Percentiles rank a stretch among this genome's conserved stretches.
Conservation (phyloP, 345 rosid genomes). For the Leavenworthia alabamica region DNA sequence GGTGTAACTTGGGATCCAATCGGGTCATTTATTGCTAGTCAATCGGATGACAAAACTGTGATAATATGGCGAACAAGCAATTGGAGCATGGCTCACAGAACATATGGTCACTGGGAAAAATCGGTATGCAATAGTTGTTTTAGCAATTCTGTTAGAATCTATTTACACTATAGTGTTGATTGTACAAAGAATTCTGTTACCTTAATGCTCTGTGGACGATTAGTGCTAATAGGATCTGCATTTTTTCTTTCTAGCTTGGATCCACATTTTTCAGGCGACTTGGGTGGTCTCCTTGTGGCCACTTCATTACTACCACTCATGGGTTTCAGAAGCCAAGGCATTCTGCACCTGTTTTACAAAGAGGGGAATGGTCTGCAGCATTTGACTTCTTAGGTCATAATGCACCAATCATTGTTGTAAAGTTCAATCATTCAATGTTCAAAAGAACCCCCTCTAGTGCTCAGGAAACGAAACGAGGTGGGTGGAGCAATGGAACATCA, state of each 20-base stretch:
- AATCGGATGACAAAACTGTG: slow-evolving; percentile 97
- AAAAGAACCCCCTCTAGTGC: slow-evolving; percentile 42
- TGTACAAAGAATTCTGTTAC: neutral
- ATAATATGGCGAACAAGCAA: slow-evolving; percentile 98
- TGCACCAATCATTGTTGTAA: slow-evolving; percentile 94
- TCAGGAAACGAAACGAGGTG: slow-evolving; percentile 57
- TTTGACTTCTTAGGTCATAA: slow-evolving; percentile 97
- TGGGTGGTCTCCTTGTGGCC: slow-evolving; percentile 99
- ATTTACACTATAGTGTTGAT: neutral
- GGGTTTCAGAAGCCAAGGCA: slow-evolving; percentile 99
- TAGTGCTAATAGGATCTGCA: slow-evolving; percentile 23
- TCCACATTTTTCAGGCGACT: slow-evolving; percentile 98
- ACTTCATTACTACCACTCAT: slow-evolving; percentile 93
- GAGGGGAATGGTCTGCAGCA: slow-evolving; percentile 98
- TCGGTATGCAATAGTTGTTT: slow-evolving; percentile 51
- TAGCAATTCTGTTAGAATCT: slow-evolving; percentile 1
- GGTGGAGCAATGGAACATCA: slow-evolving; percentile 86
- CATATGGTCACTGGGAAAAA: slow-evolving; percentile 98
- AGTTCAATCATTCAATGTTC: slow-evolving; percentile 96
- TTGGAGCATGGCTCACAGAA: slow-evolving; percentile 95
- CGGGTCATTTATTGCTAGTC: slow-evolving; percentile 96
- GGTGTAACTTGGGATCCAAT: slow-evolving; percentile 99
- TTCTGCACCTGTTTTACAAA: slow-evolving; percentile 97
- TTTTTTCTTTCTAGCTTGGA: slow-evolving; percentile 69
- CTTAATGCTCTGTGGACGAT: neutral